Conservation (phyloP, 2,329 filamentous ascomycete genomes). For the Cytospora paraplurivora region DNA sequence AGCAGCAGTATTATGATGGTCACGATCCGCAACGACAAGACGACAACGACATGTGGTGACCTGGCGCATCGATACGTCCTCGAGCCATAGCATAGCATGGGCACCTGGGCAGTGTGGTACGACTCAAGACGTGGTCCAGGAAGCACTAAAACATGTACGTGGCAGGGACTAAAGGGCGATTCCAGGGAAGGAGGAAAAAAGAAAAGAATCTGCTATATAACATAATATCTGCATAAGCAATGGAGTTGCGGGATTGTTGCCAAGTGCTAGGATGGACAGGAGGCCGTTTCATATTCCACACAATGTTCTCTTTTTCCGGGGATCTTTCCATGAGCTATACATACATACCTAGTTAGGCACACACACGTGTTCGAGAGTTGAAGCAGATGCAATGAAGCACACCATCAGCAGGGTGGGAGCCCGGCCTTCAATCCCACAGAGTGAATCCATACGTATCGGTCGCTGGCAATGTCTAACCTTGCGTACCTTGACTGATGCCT, state of each 20-base stretch:
- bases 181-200: neutral
- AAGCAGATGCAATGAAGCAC: neutral
- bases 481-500: too few relatives aligned
- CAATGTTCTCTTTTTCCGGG: conserved; percentile 15
- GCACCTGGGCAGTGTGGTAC: neutral
- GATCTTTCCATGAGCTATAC: conserved; percentile 11
- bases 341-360: conserved; percentile 3
- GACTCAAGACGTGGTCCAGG: neutral
- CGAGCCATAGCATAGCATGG: neutral
- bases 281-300: conserved; percentile 14
- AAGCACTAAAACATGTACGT: neutral
- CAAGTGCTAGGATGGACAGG: conserved; percentile 24
- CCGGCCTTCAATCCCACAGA: neutral
- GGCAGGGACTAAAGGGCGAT: neutral
- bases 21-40: conserved; percentile 28
- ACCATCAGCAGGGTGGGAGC: neutral
- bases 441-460: neutral
- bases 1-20: conserved; percentile 33
- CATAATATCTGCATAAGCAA: conserved; percentile 29
- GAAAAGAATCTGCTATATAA: conserved; percentile 18
- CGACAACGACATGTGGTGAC: conserved; percentile 35
- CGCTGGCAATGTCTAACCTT: neutral
- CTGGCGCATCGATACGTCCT: neutral
- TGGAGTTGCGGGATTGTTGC: conserved; percentile 21
- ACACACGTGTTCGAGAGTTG: neutral